Evolutionary conservation across 2,329 filamentous ascomycete genomes (phyloP), one percentile per base, ranked within the genome.

Genomic region (Byssoonygena ceratinophila): DNA sequence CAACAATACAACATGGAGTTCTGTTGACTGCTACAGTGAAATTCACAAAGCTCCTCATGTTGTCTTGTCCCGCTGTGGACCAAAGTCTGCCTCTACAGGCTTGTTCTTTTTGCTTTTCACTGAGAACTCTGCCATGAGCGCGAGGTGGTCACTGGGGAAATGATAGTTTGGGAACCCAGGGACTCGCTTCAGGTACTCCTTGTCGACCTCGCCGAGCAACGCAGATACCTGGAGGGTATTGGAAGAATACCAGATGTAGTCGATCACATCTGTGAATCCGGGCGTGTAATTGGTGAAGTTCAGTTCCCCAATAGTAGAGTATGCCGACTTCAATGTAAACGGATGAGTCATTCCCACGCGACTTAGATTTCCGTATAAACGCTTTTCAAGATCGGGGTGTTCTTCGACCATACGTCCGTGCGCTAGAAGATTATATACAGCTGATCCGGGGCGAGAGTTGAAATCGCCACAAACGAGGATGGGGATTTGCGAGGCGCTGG

Each of bases 171-270:
- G 90, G 71, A 95, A 95, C 0, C 89, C 89, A 2, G 90, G 89
- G 23, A 96, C 87, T 49, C 84, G 80, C 67, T 87, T 84, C 54
- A 95, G 80, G 66, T 94, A 92, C 25, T 87, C 80, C 58, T 83
- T 80, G 66, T 96, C 90, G 1, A 94, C 87, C 40, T 91, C 85
- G 27, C 90, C 90, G 3, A 96, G 81, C 50, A 96, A 71, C 50
- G 85, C 85, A 16, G 87, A 83, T 22, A 94, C 85, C 64, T 92
- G 86, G 41, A 96, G 75, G 20, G 85, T 82, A 68, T 92, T 95
- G 54, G 88, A 91, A 53, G 89, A 90, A 71, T 94, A 98, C 89
- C 90, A 97, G 63, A 98, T 88, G 69, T 97, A 96, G 67, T 98
- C 92, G 59, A 98, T 85, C 53, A 94, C 87, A 57, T 89, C 90